Conservation (phyloP, 192 early-diverging fungal genomes). For the Umbelopsis ramanniana region DNA sequence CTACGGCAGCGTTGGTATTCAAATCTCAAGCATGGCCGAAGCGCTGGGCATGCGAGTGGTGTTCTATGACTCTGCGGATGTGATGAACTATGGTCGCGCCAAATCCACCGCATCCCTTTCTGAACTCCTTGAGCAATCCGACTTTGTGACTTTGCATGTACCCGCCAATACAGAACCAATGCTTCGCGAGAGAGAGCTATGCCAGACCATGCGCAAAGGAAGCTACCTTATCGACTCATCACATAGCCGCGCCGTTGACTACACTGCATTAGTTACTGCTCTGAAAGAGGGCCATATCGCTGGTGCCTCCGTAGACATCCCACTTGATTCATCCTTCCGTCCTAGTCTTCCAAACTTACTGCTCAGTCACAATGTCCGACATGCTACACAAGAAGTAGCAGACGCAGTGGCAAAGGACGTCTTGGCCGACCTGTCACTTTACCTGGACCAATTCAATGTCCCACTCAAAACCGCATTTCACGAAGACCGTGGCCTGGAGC, state of each 20-base stretch:
- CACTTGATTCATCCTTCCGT: neutral
- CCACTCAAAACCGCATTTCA: neutral
- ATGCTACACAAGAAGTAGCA: constrained; percentile 16
- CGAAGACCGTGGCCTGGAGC: neutral
- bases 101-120: neutral
- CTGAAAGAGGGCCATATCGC: neutral
- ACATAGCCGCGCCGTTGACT: neutral
- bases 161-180: neutral
- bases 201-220: neutral
- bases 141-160: neutral
- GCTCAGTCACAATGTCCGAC: neutral
- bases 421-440: neutral
- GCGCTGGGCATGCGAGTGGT: constrained; percentile 9
- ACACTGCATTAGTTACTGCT: neutral
- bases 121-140: neutral
- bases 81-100: constrained; percentile 14
- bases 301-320: neutral
- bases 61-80: neutral
- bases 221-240: neutral
- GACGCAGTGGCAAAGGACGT: neutral
- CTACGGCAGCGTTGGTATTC: neutral
- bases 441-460: neutral
- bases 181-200: neutral
- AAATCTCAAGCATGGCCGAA: constrained; percentile 7
- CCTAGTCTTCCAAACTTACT: neutral